Evolutionary conservation across 1,284 basidiomycete species (phyloP).

Genomic region (Apiotrichum gracile): DNA sequence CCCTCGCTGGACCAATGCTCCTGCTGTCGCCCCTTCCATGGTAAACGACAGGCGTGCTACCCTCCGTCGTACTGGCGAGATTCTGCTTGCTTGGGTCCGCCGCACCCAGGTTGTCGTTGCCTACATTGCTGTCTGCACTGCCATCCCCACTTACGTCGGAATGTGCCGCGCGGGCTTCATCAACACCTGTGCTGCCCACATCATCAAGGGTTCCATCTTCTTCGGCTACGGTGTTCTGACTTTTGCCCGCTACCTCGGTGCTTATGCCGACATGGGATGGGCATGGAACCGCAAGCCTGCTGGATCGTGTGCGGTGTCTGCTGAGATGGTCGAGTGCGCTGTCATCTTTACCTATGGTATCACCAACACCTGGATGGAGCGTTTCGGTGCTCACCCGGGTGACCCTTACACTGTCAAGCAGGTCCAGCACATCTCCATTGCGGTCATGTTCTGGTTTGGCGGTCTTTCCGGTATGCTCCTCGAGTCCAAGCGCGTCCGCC

Average conservation of each 20-base stretch:
- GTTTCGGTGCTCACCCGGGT: constrained; percentile 73
- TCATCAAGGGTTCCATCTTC: constrained; percentile 89
- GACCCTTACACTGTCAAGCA: constrained; percentile 88
- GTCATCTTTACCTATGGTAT: constrained; percentile 86
- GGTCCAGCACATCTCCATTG: constrained; percentile 91
- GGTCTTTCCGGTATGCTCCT: constrained; percentile 84
- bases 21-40: not conserved
- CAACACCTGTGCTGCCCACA: constrained; percentile 82
- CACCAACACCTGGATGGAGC: constrained; percentile 96
- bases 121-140: constrained; percentile 34
- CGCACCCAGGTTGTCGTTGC: constrained; percentile 36
- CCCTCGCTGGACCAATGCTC: not conserved
- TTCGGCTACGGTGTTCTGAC: constrained; percentile 84
- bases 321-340: constrained; percentile 79
- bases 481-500: constrained; percentile 67
- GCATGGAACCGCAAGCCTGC: constrained; percentile 69
- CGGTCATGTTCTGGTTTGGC: constrained; percentile 83
- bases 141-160: constrained; percentile 31
- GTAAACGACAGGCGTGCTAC: not conserved
- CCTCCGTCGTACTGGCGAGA: constrained; percentile 14
- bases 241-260: constrained; percentile 86
- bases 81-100: constrained; percentile 32
- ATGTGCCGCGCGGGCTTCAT: constrained; percentile 53
- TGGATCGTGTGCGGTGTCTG: constrained; percentile 53
- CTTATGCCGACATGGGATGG: constrained; percentile 84